Percentiles rank a stretch among this genome's conserved stretches.
Conservation (phyloP, 2,329 filamentous ascomycete genomes). For the Cladosporium colombiae region DNA sequence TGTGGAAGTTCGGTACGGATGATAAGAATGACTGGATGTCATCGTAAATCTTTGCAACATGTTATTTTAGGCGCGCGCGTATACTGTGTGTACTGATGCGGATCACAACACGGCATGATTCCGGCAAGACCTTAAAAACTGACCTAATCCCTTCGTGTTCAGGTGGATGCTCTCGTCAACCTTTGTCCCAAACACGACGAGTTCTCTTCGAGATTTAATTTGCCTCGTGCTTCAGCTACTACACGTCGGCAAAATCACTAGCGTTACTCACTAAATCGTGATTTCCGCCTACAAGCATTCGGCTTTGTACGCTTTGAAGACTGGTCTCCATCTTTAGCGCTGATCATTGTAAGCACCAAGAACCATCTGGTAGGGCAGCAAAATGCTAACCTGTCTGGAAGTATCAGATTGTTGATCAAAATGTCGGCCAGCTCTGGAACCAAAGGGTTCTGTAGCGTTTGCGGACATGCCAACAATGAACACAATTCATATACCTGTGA, state of each 20-base stretch:
- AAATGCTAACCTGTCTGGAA: neutral
- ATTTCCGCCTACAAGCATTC: neutral
- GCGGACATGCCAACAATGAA: neutral
- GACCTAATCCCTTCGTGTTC: neutral
- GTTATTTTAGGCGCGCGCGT: neutral
- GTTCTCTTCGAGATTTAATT: neutral
- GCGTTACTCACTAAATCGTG: neutral
- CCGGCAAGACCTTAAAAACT: neutral
- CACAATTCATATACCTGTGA: neutral
- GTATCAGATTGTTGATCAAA: neutral
- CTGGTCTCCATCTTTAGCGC: neutral
- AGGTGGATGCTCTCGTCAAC: neutral
- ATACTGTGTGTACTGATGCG: neutral
- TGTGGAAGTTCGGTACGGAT: neutral
- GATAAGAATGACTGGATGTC: neutral
- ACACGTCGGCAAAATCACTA: neutral
- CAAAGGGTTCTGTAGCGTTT: neutral
- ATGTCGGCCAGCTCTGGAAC: neutral
- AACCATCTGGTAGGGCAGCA: neutral
- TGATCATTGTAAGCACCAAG: neutral
- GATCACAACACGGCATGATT: neutral
- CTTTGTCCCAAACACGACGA: neutral
- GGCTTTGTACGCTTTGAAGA: neutral
- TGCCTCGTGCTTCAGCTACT: neutral
- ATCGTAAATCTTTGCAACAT: neutral